These are phyloP conservation scores for Kickxella alabastrina DNA, from an alignment of 192 early-diverging fungal species.

Conservation along the genomic window DNA sequence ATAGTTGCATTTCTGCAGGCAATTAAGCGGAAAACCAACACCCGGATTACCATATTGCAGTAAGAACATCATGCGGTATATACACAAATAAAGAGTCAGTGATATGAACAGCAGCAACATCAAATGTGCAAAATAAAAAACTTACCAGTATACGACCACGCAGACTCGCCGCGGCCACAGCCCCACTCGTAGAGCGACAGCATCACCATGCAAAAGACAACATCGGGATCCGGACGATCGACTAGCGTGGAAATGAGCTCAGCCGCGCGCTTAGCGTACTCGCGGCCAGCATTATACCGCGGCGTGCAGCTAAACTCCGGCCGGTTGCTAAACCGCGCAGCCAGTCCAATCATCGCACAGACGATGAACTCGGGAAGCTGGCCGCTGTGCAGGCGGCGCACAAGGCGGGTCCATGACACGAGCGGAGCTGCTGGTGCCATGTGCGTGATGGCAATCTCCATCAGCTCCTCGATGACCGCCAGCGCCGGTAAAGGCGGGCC, in stretches of 20 bases:
- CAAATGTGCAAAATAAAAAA: too few species aligned
- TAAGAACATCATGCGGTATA: too few species aligned
- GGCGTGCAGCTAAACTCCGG: constrained; percentile 48
- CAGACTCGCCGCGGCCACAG: constrained; percentile 52
- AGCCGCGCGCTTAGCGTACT: constrained; percentile 45
- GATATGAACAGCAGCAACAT: too few species aligned
- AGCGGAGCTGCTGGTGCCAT: constrained; percentile 36
- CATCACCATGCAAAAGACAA: constrained; percentile 41
- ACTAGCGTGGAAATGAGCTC: constrained; percentile 43
- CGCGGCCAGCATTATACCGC: constrained; percentile 45
- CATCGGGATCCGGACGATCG: constrained; percentile 48
- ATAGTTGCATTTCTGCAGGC: too few species aligned
- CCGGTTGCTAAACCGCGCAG: constrained; percentile 42
- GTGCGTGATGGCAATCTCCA: constrained; percentile 42
- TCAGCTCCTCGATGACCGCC: constrained; percentile 42
- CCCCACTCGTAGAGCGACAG: constrained; percentile 52
- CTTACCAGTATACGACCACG: constrained; percentile 47
- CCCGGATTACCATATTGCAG: too few species aligned
- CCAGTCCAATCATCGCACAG: constrained; percentile 36
- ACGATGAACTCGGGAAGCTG: constrained; percentile 45
- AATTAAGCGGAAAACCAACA: too few species aligned
- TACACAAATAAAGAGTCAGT: too few species aligned
- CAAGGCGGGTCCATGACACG: constrained; percentile 26
- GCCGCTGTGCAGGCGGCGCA: constrained; percentile 39
- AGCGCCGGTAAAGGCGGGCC: constrained; percentile 26